phyloP scores from a whole-genome alignment of 768 basidiomycete species.

The Panus rudis region DNA sequence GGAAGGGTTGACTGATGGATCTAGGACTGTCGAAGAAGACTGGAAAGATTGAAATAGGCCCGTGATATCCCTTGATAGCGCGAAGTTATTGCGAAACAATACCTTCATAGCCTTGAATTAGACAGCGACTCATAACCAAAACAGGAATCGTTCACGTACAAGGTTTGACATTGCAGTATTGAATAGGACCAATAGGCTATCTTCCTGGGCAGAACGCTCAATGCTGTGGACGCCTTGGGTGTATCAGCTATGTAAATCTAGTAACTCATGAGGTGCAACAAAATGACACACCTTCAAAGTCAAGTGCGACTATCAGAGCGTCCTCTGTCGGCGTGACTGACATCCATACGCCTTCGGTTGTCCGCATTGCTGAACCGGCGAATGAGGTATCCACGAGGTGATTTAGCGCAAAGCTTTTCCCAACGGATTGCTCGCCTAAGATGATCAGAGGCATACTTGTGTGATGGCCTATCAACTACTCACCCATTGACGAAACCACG shows the following conservation, averaged over 20 bases:
- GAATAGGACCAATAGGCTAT: slow-evolving; percentile 55
- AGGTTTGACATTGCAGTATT: slow-evolving; percentile 62
- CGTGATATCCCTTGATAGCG: slow-evolving; percentile 50
- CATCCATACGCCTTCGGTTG: slow-evolving; percentile 62
- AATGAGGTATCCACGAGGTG: slow-evolving; percentile 61
- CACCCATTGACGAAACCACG: slow-evolving; percentile 62
- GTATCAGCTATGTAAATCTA: background rate
- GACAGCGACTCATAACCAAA: background rate
- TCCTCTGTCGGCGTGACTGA: slow-evolving; percentile 56
- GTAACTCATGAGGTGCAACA: too few species aligned
- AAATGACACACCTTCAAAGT: slow-evolving; percentile 56
- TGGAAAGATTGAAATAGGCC: slow-evolving; percentile 59
- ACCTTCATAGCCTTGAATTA: slow-evolving; percentile 31
- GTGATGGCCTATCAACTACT: too few species aligned
- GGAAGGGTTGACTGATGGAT: slow-evolving; percentile 50
- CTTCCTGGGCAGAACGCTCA: slow-evolving; percentile 57
- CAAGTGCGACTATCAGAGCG: slow-evolving; percentile 47
- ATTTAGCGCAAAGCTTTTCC: slow-evolving; percentile 52
- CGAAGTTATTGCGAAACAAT: slow-evolving; percentile 60
- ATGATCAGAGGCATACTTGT: background rate
- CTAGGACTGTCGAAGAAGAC: slow-evolving; percentile 48
- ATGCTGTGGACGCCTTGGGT: slow-evolving; percentile 53
- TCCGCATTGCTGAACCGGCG: slow-evolving; percentile 60
- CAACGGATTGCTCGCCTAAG: slow-evolving; percentile 55
- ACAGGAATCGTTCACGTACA: slow-evolving; percentile 23